phyloP scores from a whole-genome alignment of 495 filamentous ascomycete genomes.

The Penicillium macrosclerotiorum region DNA sequence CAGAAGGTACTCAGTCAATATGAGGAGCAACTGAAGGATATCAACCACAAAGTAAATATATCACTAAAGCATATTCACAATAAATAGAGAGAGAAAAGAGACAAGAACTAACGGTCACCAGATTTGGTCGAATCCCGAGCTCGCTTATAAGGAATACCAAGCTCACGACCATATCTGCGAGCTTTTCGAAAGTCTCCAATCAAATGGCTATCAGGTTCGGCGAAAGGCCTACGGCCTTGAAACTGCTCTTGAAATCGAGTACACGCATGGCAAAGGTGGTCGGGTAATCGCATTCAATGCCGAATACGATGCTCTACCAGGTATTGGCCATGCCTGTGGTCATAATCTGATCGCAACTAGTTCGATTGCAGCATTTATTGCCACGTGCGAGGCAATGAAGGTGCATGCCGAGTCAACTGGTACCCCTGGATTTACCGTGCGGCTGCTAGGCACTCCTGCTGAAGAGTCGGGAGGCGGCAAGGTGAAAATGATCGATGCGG shows the following conservation, averaged over 20 bases:
- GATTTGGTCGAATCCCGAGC: constrained; percentile 53
- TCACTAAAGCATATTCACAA: background rate
- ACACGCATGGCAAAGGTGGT: constrained; percentile 42
- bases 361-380: constrained; percentile 43
- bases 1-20: constrained; percentile 28
- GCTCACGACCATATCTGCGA: constrained; percentile 52
- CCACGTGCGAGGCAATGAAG: constrained; percentile 37
- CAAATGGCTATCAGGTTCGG: constrained; percentile 31
- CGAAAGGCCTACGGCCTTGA: constrained; percentile 48
- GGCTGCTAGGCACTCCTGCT: constrained; percentile 47
- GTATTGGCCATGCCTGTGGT: constrained; percentile 49
- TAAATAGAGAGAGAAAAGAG: background rate
- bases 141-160: constrained; percentile 52
- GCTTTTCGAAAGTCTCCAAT: constrained; percentile 36
- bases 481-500: constrained; percentile 46
- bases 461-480: constrained; percentile 47
- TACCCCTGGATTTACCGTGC: constrained; percentile 26
- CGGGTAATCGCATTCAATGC: constrained; percentile 56
- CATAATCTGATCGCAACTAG: constrained; percentile 49
- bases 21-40: constrained; percentile 36
- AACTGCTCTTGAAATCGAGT: constrained; percentile 59
- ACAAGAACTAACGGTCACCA: constrained; percentile 6
- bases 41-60: constrained; percentile 45
- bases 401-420: constrained; percentile 16
- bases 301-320: constrained; percentile 54